A percentile compares a stretch with the other conserved stretches of the same genome.
Conservation (phyloP, 2,329 filamentous ascomycete genomes). For the Chaetomium strumarium region DNA sequence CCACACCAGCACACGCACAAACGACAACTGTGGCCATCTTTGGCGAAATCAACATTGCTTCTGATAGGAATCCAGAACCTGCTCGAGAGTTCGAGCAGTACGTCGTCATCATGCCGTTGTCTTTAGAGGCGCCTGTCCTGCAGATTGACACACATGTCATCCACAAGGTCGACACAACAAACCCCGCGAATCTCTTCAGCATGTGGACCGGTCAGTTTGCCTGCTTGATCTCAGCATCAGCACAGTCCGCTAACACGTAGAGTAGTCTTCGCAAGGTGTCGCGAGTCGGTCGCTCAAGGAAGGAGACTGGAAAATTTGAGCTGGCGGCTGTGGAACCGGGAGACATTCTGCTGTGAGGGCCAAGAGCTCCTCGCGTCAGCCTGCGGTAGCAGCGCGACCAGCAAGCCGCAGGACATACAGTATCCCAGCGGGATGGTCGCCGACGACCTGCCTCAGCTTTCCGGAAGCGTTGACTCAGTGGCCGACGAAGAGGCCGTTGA, state of each 20-base stretch:
- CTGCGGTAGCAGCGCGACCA: conserved; percentile 34
- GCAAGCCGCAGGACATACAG: conserved; percentile 46
- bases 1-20: conserved; percentile 6
- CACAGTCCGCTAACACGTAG: conserved; percentile 1
- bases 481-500: conserved; percentile 62
- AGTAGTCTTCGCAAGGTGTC: conserved; percentile 87
- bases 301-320: conserved; percentile 89
- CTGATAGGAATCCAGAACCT: conserved; percentile 20
- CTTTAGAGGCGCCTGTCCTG: conserved; percentile 77
- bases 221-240: background rate
- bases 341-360: conserved; percentile 80
- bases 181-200: conserved; percentile 87
- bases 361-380: conserved; percentile 45
- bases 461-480: conserved; percentile 70
- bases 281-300: conserved; percentile 88
- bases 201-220: conserved; percentile 80
- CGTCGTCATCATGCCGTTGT: conserved; percentile 65
- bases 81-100: conserved; percentile 35
- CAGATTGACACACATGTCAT: conserved; percentile 89
- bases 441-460: conserved; percentile 65
- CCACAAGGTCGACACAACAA: conserved; percentile 89
- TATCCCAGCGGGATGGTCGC: conserved; percentile 29
- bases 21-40: conserved; percentile 21
- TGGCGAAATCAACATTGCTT: conserved; percentile 24
- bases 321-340: conserved; percentile 91